These are phyloP conservation scores for Cryptosporidium baileyi DNA, from an alignment of 169 alveolate species.

Conservation along the genomic window DNA sequence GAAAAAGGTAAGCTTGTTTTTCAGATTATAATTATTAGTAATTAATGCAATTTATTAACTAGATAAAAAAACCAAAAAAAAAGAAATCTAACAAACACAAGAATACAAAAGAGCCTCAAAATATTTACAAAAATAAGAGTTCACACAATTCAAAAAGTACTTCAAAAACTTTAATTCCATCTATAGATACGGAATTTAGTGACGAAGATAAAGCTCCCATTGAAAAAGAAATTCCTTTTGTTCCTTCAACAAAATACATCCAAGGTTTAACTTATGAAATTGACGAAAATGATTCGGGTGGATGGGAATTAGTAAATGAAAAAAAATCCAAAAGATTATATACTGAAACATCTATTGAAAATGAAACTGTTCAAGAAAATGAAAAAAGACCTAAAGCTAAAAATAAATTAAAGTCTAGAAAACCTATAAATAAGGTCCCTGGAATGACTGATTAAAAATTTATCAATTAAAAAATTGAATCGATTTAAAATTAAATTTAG, in stretches of 20 bases:
- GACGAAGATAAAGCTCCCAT: background rate
- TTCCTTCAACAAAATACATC: conserved; percentile 13
- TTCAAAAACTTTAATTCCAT: conserved; percentile 9
- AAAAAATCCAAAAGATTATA: conserved; percentile 30
- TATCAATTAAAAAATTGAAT: background rate
- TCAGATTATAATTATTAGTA: too few species aligned
- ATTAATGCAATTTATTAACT: too few species aligned
- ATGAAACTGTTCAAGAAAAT: background rate
- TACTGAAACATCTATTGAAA: background rate
- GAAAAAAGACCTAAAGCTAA: background rate
- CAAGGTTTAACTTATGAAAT: conserved; percentile 50
- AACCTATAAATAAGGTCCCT: conserved; percentile 48
- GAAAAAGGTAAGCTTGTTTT: conserved; percentile 45
- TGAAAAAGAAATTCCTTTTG: background rate
- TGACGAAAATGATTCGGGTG: conserved; percentile 37
- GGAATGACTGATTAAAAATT: conserved; percentile 48
- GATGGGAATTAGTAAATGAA: conserved; percentile 32
- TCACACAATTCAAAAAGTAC: background rate
- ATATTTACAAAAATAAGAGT: background rate
- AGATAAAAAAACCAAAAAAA: conserved; percentile 21
- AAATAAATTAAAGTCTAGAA: background rate
- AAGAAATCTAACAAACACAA: background rate
- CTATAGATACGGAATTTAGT: conserved; percentile 30
- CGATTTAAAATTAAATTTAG: background rate
- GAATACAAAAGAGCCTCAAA: too few species aligned